Base-by-base conservation (phyloP, 2,329 filamentous ascomycete genomes). In the Cytospora chrysosperma region DNA sequence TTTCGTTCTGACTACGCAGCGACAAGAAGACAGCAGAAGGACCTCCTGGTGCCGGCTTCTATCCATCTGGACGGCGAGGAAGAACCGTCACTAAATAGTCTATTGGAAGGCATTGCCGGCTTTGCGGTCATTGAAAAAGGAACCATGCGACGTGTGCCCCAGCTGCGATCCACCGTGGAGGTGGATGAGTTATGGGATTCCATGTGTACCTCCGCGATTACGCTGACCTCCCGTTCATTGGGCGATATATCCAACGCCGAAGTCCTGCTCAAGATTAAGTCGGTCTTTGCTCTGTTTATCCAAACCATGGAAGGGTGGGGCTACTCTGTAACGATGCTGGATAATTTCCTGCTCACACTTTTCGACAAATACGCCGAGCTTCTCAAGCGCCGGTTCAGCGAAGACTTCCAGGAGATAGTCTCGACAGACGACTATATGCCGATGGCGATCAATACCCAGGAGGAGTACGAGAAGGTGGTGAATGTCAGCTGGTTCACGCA, bases 381-480 rank as follows among this genome's bases (percentile, higher is more conserved):
- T 12, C 83, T 99, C 62, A 97, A 97, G 77, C 87, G 86, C 65
- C 86, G 93, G 53, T 99, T 98, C 72, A 96, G 92, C 73, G 91
- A 96, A 69, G 94, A 98, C 75, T 99, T 99, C 73, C 90, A 96
- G 74, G 94, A 98, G 83, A 88, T 88, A 70, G 86, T 89, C 19
- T 88, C 91, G n/a, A 97, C 92, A 0, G 95, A 99, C 74, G 95
- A 99, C 76, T 99, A 99, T 76, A 99, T 99, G 94, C 96, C 95
- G 2, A 98, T 99, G 95, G 91, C 92, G 1, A 96, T 98, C 74
- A 92, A 93, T 71, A 93, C 90, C 24, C 77, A 84, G 19, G 93
- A 97, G 70, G 93, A 98, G 72, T 98, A 96, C 73, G 92, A 96
- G 71, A 97, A 97, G 72, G 94, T 99, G 40, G 86, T 97, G 68